Percentiles rank a stretch among this genome's conserved stretches.
These are phyloP conservation scores for Cornus suecica DNA, from an alignment of 148 eudicot species.

Conservation along the genomic window DNA sequence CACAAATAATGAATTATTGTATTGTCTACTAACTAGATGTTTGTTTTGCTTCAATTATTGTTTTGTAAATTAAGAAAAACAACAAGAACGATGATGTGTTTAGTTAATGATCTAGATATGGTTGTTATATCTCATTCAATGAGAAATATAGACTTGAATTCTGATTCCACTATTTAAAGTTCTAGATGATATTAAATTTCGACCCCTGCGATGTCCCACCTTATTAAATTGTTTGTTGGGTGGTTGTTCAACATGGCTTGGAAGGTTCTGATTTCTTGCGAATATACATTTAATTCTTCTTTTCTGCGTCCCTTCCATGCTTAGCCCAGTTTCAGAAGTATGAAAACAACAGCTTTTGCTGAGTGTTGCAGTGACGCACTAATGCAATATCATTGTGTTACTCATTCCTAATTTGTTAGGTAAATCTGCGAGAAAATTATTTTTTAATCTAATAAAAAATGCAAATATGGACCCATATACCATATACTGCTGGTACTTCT, in stretches of 20 bases:
- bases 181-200: background rate
- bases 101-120: background rate
- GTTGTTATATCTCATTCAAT: background rate
- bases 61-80: too few relatives aligned
- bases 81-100: background rate
- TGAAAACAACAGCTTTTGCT: background rate
- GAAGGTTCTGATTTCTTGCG: background rate
- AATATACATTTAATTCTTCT: too few relatives aligned
- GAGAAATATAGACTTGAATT: background rate
- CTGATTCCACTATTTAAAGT: background rate
- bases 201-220: slow-evolving; percentile 6
- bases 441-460: background rate
- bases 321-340: too few relatives aligned
- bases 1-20: too few relatives aligned
- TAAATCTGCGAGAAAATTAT: too few relatives aligned
- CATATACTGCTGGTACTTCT: background rate
- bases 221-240: background rate
- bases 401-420: too few relatives aligned
- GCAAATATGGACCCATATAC: background rate
- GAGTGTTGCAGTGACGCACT: background rate
- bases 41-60: too few relatives aligned
- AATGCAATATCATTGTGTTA: background rate
- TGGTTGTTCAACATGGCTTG: background rate
- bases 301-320: background rate
- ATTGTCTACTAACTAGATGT: too few relatives aligned